Evolutionary conservation across 1,139 yeast species (phyloP), one percentile per base, ranked within the genome.

Genomic region (Yamadazyma diospyri): DNA sequence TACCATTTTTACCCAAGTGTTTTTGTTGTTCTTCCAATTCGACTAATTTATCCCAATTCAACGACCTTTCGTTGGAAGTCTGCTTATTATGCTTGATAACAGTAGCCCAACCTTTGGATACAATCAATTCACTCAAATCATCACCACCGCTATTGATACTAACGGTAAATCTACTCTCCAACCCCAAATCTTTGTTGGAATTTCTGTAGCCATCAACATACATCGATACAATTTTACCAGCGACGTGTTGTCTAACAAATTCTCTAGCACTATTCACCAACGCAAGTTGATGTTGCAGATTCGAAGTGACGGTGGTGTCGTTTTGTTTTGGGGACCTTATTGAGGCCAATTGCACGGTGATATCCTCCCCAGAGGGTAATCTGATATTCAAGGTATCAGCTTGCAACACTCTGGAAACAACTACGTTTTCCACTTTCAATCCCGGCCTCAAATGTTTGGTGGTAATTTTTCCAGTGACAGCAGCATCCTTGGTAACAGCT

Each of bases 51-150:
- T 86, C 95, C 94, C 95, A 85, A 45, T 78, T 72, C 25, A 78
- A 71, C 1, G 94, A 78, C 45, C 88, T 72, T 51, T 81, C 87
- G 27, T 75, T 74, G 27, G 68, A 57, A 23, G 80, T 81, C 39
- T 83, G 87, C 54, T 79, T 80, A 51, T 81, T 78, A 57, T 84
- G 94, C 53, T 78, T 79, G 39, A 83, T 72, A 16, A 85, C 95
- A n/a, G 83, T 64, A 13, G 87, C 94, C 59, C 69, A 76, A 6
- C 95, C 96, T 37, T 64, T 68, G 25, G 68, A 60, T 20, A 86
- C 80, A 34, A 86, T 56, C 16, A 64, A 48, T 47, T 78, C 77
- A n/a, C 86, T 76, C 30, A 86, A 63, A 48, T 83, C 85, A 32
- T 61, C 60, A 37, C 71, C 73, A 6, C 29, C 32, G 25, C 79